Evolutionary conservation across 176 grass and related monocot species (phyloP), one percentile per base, ranked within the genome.

Genomic region (Melocanna baccifera): DNA sequence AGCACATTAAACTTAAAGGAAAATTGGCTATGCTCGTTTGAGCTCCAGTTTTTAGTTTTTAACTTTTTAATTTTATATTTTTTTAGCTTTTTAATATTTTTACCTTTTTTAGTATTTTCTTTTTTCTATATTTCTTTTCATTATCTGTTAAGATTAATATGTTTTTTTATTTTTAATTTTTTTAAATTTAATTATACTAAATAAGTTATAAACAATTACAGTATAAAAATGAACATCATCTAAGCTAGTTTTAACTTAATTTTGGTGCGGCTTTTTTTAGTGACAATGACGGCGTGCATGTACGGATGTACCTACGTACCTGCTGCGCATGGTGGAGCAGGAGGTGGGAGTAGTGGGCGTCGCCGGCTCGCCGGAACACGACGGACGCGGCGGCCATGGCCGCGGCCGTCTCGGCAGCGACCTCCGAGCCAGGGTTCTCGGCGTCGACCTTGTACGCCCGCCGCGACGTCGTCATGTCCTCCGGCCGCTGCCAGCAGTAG

Each of bases 391-490:
- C 91, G 14, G 96, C 93, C 96, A 98, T 90, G 37, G 93, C 93
- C 7, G 96, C 96, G 0, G 96, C 96, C 0, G 96, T 98, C 83
- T 98, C 96, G 12, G 89, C 96, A 23, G 96, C 92, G 18, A 98
- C 87, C 85, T 98, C 96, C 0, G 96, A 98, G 0, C 96, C 96
- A 1, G 96, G 96, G 77, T 87, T 45, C 0, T 89, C 85, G 30
- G 79, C 61, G 91, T 98, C 96, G 72, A 98, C 85, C 72, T 85
- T 93, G 87, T 93, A 95, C 0, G 96, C 85, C 7, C 6, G 87
- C 74, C 94, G 75, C 78, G 94, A 97, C 86, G 94, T 97, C 30
- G 94, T 97, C 94, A 97, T 97, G 81, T 97, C 94, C 83, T 97
- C 94, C 23, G 94, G 94, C 43, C 94, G 90, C 75, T 97, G 94